Conservation (phyloP, 1,284 basidiomycete genomes). For the Ustilago xerochloae region DNA sequence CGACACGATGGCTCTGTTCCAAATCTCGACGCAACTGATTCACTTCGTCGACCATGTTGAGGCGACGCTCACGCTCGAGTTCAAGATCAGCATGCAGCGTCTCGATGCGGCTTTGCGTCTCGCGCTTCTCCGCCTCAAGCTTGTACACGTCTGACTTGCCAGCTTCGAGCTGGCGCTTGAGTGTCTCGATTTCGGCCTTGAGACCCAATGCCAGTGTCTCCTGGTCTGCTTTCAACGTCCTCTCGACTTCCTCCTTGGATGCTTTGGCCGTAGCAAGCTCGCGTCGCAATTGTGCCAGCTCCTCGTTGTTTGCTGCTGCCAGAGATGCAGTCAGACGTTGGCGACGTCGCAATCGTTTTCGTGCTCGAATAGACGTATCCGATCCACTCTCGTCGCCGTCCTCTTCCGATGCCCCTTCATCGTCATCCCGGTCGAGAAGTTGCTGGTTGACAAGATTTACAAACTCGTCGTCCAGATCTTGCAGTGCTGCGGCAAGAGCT, state of each 20-base stretch:
- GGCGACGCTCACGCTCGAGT: slow-evolving; percentile 51
- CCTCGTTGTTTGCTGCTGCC: slow-evolving; percentile 20
- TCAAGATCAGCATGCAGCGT: slow-evolving; percentile 44
- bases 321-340: slow-evolving; percentile 31
- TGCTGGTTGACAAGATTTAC: slow-evolving; percentile 51
- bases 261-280: slow-evolving; percentile 24
- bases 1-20: slow-evolving; percentile 48
- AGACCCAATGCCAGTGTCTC: slow-evolving; percentile 15
- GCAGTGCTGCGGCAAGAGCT: slow-evolving; percentile 43
- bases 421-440: slow-evolving; percentile 46
- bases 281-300: slow-evolving; percentile 22
- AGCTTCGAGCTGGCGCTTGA: slow-evolving; percentile 26
- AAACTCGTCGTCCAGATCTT: slow-evolving; percentile 59
- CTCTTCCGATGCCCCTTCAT: slow-evolving; percentile 32
- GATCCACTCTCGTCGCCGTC: slow-evolving; percentile 42
- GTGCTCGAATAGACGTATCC: slow-evolving; percentile 41
- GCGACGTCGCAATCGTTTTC: slow-evolving; percentile 21
- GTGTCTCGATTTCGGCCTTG: slow-evolving; percentile 31
- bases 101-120: slow-evolving; percentile 21
- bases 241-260: slow-evolving; percentile 29
- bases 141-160: slow-evolving; percentile 23
- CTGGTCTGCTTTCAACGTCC: slow-evolving; percentile 18
- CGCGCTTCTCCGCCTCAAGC: slow-evolving; percentile 24
- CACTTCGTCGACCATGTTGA: slow-evolving; percentile 64
- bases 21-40: slow-evolving; percentile 50